Evolutionary conservation across 1,284 basidiomycete species (phyloP), one percentile per base, ranked within the genome.

Genomic region (Apiotrichum akiyoshidainum): DNA sequence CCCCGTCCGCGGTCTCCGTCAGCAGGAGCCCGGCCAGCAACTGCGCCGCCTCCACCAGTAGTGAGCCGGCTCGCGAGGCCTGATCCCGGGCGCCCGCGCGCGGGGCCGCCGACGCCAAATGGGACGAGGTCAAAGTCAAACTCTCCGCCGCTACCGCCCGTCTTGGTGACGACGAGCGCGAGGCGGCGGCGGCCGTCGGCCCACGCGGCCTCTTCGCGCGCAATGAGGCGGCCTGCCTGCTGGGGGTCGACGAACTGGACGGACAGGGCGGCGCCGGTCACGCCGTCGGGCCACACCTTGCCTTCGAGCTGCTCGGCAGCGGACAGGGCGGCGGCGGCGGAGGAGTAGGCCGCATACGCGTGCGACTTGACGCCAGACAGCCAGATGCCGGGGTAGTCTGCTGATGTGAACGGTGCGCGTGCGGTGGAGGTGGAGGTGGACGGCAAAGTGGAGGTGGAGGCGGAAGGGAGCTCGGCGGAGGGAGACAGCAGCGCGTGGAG

Each of bases 131-230:
- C 39, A 10, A 59, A 59, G n/a, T 9, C 7, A 39, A 40, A 59
- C n/a, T 49, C 59, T 31, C 26, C 7, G 26, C 26, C 26, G 26
- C 26, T 31, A 7, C 7, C 34, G 47, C 1, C 45, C 61, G 11
- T 42, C 46, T 37, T 42, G 46, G 8, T 47, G 16, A 75, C 66
- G 8, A 52, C 58, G 48, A 79, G 61, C 0, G 54, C 52, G 13
- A 78, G 58, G 50, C 74, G 73, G 52, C 69, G 66, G 31, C 76
- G 64, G 5, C 73, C 75, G 26, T 70, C 65, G 2, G 58, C 45
- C 78, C 78, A 79, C 16, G 76, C 77, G 9, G n/a, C 45, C 51
- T 78, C 71, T 60, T 79, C 78, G 35, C 61, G 46, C 26, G 63
- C 48, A 12, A 78, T 65, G 22, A 79, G 60, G 7, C 46, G 51